Conservation (phyloP, 2,329 filamentous ascomycete genomes). For the Sordariomycetes sp. region DNA sequence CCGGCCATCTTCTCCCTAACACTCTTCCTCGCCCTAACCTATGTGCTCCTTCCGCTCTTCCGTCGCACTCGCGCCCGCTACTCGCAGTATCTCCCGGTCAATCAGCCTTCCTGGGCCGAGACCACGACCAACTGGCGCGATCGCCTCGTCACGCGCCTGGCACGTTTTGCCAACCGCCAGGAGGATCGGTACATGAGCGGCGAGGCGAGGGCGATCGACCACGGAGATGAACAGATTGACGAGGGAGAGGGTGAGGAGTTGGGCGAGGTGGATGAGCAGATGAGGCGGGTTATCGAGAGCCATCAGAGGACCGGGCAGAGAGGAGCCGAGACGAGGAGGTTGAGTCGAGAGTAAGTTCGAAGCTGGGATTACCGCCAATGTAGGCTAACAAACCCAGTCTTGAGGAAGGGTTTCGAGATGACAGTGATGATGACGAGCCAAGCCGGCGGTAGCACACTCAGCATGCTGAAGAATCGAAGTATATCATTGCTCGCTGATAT, state of each 20-base stretch:
- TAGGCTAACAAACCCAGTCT: slow-evolving; percentile 32
- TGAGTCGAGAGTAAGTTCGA: slow-evolving; percentile 61
- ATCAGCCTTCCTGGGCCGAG: slow-evolving; percentile 50
- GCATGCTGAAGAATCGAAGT: not conserved
- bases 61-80: slow-evolving; percentile 62
- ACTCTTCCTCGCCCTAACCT: slow-evolving; percentile 58
- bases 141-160: slow-evolving; percentile 25
- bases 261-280: slow-evolving; percentile 46
- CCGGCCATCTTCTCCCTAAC: slow-evolving; percentile 62
- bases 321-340: slow-evolving; percentile 39
- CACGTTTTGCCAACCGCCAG: slow-evolving; percentile 38
- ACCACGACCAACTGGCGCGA: slow-evolving; percentile 46
- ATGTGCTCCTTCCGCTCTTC: slow-evolving; percentile 58
- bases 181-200: slow-evolving; percentile 18
- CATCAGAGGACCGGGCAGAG: slow-evolving; percentile 17
- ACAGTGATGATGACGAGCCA: slow-evolving; percentile 28
- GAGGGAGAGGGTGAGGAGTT: slow-evolving; percentile 54
- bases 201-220: slow-evolving; percentile 28
- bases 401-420: slow-evolving; percentile 45
- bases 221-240: slow-evolving; percentile 60
- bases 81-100: slow-evolving; percentile 63
- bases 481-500: too few relatives aligned
- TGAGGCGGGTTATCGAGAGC: slow-evolving; percentile 28
- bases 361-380: slow-evolving; percentile 7
- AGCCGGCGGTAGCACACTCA: slow-evolving; percentile 1